Conservation (phyloP, 352 stramenopile species). For the Blastocystis sp. region DNA sequence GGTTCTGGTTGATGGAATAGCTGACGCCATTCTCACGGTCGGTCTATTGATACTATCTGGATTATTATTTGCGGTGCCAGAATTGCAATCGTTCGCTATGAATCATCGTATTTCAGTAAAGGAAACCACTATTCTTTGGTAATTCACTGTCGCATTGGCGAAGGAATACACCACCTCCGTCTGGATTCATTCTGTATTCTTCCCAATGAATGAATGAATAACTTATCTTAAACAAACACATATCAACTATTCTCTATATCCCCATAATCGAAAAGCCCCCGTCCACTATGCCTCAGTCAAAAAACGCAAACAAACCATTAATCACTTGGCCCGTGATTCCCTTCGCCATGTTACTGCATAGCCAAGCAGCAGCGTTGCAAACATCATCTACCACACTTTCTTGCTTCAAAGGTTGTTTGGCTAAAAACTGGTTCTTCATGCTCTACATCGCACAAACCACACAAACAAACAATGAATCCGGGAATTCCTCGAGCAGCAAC, state of each 20-base stretch:
- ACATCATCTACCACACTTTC: neutral
- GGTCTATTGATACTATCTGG: too few species aligned
- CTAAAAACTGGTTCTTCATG: slow-evolving; percentile 20
- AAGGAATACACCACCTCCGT: neutral
- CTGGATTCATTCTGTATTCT: neutral
- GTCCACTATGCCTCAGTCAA: slow-evolving; percentile 22
- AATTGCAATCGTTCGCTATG: too few species aligned
- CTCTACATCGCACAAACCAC: neutral
- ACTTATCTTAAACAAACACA: neutral
- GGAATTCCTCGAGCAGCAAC: slow-evolving; percentile 19
- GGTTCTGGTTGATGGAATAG: too few species aligned
- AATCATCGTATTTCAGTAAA: too few species aligned
- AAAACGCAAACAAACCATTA: neutral
- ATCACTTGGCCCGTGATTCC: slow-evolving; percentile 5
- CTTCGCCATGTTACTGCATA: neutral
- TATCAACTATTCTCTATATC: neutral
- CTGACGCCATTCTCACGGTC: too few species aligned
- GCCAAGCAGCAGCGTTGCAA: neutral
- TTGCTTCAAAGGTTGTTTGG: neutral
- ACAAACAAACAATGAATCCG: neutral
- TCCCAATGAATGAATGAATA: neutral
- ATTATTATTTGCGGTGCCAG: too few species aligned
- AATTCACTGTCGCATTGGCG: too few species aligned
- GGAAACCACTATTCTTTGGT: too few species aligned
- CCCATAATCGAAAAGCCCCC: neutral